Percentiles rank a stretch among this genome's conserved stretches.
Conservation (phyloP, 2,329 filamentous ascomycete genomes). For the Aspergillus awamori region DNA sequence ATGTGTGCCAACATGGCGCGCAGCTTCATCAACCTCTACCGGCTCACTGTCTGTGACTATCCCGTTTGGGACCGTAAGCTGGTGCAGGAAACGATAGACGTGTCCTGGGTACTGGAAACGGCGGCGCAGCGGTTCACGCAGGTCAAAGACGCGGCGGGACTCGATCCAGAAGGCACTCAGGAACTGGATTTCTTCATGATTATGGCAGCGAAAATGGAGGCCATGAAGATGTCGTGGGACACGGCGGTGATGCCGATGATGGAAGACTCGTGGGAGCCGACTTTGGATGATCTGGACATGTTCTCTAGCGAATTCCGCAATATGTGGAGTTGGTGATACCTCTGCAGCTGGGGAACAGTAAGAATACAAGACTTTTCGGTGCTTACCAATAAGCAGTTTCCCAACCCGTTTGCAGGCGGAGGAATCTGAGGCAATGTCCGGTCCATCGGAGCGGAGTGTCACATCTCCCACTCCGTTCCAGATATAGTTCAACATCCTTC, state of each 20-base stretch:
- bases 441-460: too few relatives aligned
- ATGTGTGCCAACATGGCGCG: background rate
- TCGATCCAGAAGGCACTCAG: background rate
- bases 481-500: too few relatives aligned
- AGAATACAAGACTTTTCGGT: too few relatives aligned
- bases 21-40: slow-evolving; percentile 4
- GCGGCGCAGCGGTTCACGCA: background rate
- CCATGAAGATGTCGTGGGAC: background rate
- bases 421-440: too few relatives aligned
- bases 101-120: slow-evolving; percentile 2
- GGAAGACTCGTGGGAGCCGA: background rate
- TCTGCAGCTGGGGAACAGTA: too few relatives aligned
- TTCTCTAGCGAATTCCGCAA: background rate
- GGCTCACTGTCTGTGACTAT: slow-evolving; percentile 1
- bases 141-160: background rate
- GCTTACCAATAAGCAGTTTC: too few relatives aligned
- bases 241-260: background rate
- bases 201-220: background rate
- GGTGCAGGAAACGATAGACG: background rate
- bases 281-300: background rate
- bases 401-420: too few relatives aligned
- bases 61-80: slow-evolving; percentile 8
- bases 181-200: background rate
- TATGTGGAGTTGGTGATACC: background rate
- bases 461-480: too few relatives aligned